Base-by-base conservation (phyloP, 805 yeast species). In the Candida quercuum region DNA sequence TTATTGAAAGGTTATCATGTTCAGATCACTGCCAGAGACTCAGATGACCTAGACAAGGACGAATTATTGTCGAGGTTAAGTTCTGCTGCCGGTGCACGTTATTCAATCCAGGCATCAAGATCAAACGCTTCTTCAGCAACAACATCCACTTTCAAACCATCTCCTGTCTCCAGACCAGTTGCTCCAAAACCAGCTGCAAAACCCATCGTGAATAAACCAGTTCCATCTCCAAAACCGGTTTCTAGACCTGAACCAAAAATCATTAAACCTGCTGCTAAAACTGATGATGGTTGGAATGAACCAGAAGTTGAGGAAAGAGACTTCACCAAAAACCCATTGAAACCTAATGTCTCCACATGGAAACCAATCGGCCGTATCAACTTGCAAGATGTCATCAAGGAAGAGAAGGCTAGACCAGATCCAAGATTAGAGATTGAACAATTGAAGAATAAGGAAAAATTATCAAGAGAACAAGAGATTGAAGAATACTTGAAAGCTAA, bases 41-140 rank as follows among this genome's bases (percentile, higher is more conserved):
- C 75, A 30, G 96, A 88, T 54, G 99, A 93, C 60, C 71, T 94
- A 57, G 85, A 86, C 50, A 83, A 84, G 31, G 71, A 71, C 19
- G 94, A 84, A 42, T 74, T 93, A 40, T 60, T 87, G 48, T 70
- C 76, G 31, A 80, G 86, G 46, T 79, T 93, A 34, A 79, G 86
- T 46, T 83, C 86, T 48, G 96, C 98, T 24, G 85, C 98, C 2
- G 99, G 99, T 52, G 96, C 99, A 14, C 80, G 95, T 56, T 93
- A 93, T 64, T 81, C 93, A 5, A 74, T 76, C 38, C 86, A 78
- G 52, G 57, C 63, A 21, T 40, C 64, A 12, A 54, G 53, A 32
- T 54, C 66, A 8, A 49, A 56, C 13, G 52, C 57, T 21, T 49
- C 68, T 13, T 33, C 53, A 15, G 40, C 63, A n/a, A 28, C 46